phyloP scores from a whole-genome alignment of 352 stramenopile species.

The Pythium vanterpoolii region DNA sequence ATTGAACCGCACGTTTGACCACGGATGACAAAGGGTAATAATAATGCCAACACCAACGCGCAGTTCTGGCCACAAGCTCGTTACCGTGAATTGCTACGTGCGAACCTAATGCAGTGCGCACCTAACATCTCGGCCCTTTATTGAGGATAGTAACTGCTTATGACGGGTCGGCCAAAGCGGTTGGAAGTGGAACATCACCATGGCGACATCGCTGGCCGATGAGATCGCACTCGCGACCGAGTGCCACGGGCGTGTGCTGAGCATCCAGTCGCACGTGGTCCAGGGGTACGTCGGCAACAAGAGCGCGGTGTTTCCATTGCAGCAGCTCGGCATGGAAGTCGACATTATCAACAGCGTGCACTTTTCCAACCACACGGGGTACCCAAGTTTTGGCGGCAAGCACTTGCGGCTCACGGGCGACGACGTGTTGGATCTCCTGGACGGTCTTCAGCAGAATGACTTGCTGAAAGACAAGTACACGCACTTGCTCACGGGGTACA shows the following conservation, averaged over 20 bases:
- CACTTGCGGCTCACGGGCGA: constrained; percentile 59
- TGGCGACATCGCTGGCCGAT: background rate
- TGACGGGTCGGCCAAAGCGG: background rate
- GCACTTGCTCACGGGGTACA: constrained; percentile 82
- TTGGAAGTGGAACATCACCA: background rate
- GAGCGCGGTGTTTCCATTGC: constrained; percentile 81
- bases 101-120: background rate
- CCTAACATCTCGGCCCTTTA: background rate
- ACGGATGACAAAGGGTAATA: no score
- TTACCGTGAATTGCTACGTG: background rate
- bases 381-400: constrained; percentile 69
- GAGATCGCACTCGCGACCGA: constrained; percentile 21
- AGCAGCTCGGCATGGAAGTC: constrained; percentile 82
- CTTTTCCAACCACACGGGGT: constrained; percentile 87
- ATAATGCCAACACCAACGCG: no score
- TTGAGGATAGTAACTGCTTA: background rate
- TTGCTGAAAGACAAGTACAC: constrained; percentile 67
- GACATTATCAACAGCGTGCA: constrained; percentile 88
- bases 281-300: constrained; percentile 88
- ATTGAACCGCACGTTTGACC: no score
- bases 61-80: no score
- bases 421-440: constrained; percentile 73
- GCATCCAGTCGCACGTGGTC: constrained; percentile 87
- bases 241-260: constrained; percentile 64
- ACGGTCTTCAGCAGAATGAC: constrained; percentile 72